phyloP scores from a whole-genome alignment of 2,329 filamentous ascomycete genomes.

The Geosmithia morbida region DNA sequence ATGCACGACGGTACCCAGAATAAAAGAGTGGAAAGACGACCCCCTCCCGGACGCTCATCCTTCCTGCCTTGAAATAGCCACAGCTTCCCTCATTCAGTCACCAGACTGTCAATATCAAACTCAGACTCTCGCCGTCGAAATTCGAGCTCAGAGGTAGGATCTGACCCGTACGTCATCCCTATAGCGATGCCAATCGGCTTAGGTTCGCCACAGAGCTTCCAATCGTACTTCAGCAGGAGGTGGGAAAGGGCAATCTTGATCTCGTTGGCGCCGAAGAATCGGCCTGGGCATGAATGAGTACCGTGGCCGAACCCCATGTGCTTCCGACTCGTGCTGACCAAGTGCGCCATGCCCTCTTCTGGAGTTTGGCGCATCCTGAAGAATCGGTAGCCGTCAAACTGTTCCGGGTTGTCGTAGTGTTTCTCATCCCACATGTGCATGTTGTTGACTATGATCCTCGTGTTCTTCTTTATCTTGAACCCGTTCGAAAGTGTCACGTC shows the following conservation, averaged over 20 bases:
- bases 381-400: slow-evolving; percentile 12
- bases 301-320: slow-evolving; percentile 24
- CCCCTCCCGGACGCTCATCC: no score
- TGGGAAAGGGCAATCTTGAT: slow-evolving; percentile 18
- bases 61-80: no score
- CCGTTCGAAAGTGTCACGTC: slow-evolving; percentile 7
- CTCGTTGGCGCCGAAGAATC: slow-evolving; percentile 25
- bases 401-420: slow-evolving; percentile 6
- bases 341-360: slow-evolving; percentile 12
- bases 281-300: slow-evolving; percentile 23
- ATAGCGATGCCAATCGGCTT: no score
- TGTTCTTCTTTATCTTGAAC: slow-evolving; percentile 7
- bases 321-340: slow-evolving; percentile 16
- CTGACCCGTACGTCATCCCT: neutral
- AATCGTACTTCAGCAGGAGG: slow-evolving; percentile 15
- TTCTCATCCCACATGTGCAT: slow-evolving; percentile 7
- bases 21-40: no score
- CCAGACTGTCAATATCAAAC: neutral
- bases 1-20: no score
- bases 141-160: neutral
- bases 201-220: slow-evolving; percentile 3
- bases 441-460: slow-evolving; percentile 5
- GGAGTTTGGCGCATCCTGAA: slow-evolving; percentile 10
- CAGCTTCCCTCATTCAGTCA: no score
- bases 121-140: neutral